These are phyloP conservation scores for Pholiota adiposa DNA, from an alignment of 1,284 basidiomycete genomes.

Conservation along the genomic window DNA sequence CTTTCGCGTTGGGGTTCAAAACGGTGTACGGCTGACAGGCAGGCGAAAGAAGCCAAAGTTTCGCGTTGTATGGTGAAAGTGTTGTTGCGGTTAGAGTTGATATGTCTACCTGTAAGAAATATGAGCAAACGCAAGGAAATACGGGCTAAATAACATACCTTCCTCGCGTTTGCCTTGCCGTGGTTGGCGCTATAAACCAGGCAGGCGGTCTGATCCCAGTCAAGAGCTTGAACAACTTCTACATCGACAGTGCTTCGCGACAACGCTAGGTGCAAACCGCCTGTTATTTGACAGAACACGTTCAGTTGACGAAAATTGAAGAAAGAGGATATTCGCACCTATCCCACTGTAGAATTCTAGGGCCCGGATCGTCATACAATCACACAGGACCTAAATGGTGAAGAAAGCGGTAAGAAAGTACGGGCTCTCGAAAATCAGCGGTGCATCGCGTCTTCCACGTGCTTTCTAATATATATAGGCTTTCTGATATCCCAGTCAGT, in stretches of 20 bases:
- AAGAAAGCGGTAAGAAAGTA: background rate
- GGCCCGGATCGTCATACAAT: slow-evolving; percentile 45
- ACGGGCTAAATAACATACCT: slow-evolving; percentile 9
- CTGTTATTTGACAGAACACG: slow-evolving; percentile 37
- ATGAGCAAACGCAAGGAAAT: background rate
- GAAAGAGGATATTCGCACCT: slow-evolving; percentile 44
- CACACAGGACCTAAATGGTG: background rate
- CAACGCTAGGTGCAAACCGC: slow-evolving; percentile 74
- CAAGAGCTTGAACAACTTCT: slow-evolving; percentile 65
- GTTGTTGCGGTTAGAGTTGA: slow-evolving; percentile 51
- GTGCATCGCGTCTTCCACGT: slow-evolving; percentile 26
- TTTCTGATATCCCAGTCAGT: no score
- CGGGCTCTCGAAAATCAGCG: slow-evolving; percentile 1
- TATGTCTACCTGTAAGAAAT: slow-evolving; percentile 61
- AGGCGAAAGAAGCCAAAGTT: slow-evolving; percentile 77
- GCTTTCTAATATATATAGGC: slow-evolving; percentile 6
- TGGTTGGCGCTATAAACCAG: slow-evolving; percentile 67
- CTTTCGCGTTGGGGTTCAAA: slow-evolving; percentile 72
- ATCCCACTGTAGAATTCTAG: slow-evolving; percentile 82
- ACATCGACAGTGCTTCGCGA: slow-evolving; percentile 48
- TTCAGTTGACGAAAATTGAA: slow-evolving; percentile 7
- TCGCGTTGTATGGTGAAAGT: slow-evolving; percentile 49
- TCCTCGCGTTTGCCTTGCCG: slow-evolving; percentile 50
- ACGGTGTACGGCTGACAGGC: slow-evolving; percentile 83
- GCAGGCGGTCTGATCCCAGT: slow-evolving; percentile 78